Evolutionary conservation across 2,329 filamentous ascomycete genomes (phyloP).

Genomic region (Venturia asperata): DNA sequence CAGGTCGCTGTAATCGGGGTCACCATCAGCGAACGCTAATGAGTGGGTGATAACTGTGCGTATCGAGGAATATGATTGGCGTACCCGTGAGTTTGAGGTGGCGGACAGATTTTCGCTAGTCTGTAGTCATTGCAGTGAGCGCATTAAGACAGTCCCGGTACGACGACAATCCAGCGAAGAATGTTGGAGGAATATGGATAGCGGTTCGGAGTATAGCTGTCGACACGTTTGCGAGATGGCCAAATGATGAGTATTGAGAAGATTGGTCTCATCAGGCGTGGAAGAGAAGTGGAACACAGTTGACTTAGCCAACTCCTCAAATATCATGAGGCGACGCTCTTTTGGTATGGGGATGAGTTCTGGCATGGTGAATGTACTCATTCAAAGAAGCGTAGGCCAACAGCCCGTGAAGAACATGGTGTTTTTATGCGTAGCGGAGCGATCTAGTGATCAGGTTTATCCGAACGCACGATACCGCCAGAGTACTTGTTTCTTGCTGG

Average conservation of each 20-base stretch:
- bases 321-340: not conserved
- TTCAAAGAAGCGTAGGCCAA: not conserved
- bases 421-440: not conserved
- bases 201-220: not conserved
- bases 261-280: not conserved
- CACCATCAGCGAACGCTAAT: too few relatives aligned
- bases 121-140: not conserved
- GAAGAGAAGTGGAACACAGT: not conserved
- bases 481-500: too few relatives aligned
- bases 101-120: not conserved
- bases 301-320: not conserved
- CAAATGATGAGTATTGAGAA: not conserved
- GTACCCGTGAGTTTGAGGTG: not conserved
- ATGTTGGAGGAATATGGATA: not conserved
- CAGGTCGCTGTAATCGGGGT: too few relatives aligned
- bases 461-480: too few relatives aligned
- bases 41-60: too few relatives aligned
- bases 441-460: not conserved
- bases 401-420: not conserved
- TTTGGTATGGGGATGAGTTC: not conserved
- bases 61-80: not conserved
- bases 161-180: not conserved
- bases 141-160: not conserved
- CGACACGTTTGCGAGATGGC: conserved; percentile 1
- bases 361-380: not conserved